Evolutionary conservation across 148 eudicot genomes (phyloP).

Genomic region (Rhododendron ovatum): DNA sequence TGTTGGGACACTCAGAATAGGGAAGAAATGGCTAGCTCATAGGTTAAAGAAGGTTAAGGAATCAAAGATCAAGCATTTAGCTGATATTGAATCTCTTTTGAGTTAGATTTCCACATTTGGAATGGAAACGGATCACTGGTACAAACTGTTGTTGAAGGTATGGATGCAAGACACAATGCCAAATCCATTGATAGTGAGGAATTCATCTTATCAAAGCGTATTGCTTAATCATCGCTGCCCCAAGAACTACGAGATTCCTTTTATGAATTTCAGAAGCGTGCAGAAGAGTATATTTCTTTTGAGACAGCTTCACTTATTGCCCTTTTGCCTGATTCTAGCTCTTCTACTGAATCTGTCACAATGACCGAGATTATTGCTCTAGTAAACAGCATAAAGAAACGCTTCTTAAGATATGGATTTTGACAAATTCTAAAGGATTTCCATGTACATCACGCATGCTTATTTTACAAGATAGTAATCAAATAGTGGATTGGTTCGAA

Average conservation of each 20-base stretch:
- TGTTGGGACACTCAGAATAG: constrained; percentile 57
- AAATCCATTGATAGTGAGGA: constrained; percentile 51
- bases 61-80: constrained; percentile 71
- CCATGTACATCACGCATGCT: constrained; percentile 48
- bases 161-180: constrained; percentile 71
- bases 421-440: constrained; percentile 56
- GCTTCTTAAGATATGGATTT: constrained; percentile 63
- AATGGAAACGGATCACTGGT: constrained; percentile 98
- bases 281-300: constrained; percentile 58
- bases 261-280: constrained; percentile 63
- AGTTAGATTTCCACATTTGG: constrained; percentile 62
- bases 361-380: constrained; percentile 57
- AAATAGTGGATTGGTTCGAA: constrained; percentile 72
- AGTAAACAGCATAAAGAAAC: constrained; percentile 51
- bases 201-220: constrained; percentile 50
- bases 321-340: constrained; percentile 38
- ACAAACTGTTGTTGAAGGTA: constrained; percentile 64
- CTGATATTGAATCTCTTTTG: constrained; percentile 50
- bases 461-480: constrained; percentile 55
- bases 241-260: constrained; percentile 59
- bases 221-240: constrained; percentile 78
- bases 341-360: constrained; percentile 23
- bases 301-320: constrained; percentile 63
- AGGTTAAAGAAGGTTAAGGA: constrained; percentile 90
- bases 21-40: constrained; percentile 81